These are phyloP conservation scores for Suhomyces xylopsoci DNA, from an alignment of 805 yeast genomes.

Conservation along the genomic window DNA sequence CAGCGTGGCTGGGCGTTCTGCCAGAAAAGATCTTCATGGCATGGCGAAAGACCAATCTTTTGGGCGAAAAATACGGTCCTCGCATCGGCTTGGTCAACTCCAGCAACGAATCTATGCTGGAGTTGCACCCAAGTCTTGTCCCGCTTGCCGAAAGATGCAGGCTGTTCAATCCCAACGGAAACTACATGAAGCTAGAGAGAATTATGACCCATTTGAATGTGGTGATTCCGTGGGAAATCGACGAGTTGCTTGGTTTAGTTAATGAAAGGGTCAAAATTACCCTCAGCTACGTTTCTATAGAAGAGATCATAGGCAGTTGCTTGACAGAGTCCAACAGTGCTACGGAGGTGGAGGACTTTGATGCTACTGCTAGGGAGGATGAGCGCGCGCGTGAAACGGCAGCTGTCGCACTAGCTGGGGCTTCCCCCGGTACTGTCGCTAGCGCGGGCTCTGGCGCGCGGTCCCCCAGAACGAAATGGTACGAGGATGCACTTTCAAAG, in stretches of 20 bases:
- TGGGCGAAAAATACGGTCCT: constrained; percentile 17
- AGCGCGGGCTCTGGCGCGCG: neutral
- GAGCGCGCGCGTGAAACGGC: neutral
- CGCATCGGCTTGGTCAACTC: neutral
- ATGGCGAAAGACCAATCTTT: constrained; percentile 35
- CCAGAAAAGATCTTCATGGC: constrained; percentile 29
- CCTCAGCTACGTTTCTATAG: constrained; percentile 51
- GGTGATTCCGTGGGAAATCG: constrained; percentile 55
- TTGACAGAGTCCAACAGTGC: constrained; percentile 37
- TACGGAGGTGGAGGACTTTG: neutral
- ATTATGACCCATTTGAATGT: constrained; percentile 50
- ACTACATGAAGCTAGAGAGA: constrained; percentile 42
- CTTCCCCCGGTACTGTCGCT: neutral
- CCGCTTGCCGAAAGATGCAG: constrained; percentile 10
- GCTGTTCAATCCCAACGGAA: constrained; percentile 18
- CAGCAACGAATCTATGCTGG: neutral
- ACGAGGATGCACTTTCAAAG: neutral
- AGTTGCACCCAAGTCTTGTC: constrained; percentile 4
- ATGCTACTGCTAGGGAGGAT: neutral
- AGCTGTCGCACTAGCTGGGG: neutral
- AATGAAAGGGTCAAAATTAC: constrained; percentile 42
- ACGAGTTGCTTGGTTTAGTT: constrained; percentile 50
- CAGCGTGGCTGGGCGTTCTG: constrained; percentile 50
- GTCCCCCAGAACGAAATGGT: neutral
- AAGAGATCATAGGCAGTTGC: constrained; percentile 60